These are phyloP conservation scores for Allium sativum DNA, from an alignment of 106 monocot genomes.

Conservation along the genomic window DNA sequence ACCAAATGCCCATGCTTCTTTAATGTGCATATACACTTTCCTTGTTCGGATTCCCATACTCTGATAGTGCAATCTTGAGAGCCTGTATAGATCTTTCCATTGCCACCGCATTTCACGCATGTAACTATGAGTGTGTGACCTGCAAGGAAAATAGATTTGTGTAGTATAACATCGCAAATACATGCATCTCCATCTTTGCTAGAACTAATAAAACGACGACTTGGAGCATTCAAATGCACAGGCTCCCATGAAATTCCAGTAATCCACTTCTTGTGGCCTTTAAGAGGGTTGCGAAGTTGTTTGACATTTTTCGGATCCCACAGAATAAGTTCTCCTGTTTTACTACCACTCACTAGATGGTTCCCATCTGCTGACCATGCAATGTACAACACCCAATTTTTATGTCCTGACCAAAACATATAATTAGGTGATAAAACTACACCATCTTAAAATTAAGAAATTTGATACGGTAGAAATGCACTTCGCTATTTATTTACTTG, in stretches of 20 bases:
- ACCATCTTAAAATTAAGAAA: too few species aligned
- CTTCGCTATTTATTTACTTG: too few species aligned
- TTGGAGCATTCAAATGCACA: conserved; percentile 80
- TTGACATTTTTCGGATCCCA: conserved; percentile 88
- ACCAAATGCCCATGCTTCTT: too few species aligned
- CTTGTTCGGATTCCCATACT: too few species aligned
- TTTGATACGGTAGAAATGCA: too few species aligned
- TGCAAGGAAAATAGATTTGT: conserved; percentile 52
- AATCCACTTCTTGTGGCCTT: conserved; percentile 97
- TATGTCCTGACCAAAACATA: conserved; percentile 53
- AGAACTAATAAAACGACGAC: conserved; percentile 88
- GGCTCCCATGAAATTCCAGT: conserved; percentile 98
- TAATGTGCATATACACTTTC: too few species aligned
- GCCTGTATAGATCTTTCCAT: conserved; percentile 89
- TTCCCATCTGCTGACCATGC: conserved; percentile 97
- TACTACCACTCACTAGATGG: conserved; percentile 88
- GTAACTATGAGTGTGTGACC: conserved; percentile 86
- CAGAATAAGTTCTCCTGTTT: conserved; percentile 76
- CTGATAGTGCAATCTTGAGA: too few species aligned
- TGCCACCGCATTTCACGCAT: conserved; percentile 97
- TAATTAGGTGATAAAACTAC: too few species aligned
- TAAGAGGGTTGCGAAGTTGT: conserved; percentile 58
- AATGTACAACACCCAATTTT: conserved; percentile 87
- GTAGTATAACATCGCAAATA: conserved; percentile 75
- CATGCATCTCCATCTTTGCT: conserved; percentile 98